Evolutionary conservation across 2,329 filamentous ascomycete genomes (phyloP), one percentile per base, ranked within the genome.

Genomic region (Fusarium anthophilum): DNA sequence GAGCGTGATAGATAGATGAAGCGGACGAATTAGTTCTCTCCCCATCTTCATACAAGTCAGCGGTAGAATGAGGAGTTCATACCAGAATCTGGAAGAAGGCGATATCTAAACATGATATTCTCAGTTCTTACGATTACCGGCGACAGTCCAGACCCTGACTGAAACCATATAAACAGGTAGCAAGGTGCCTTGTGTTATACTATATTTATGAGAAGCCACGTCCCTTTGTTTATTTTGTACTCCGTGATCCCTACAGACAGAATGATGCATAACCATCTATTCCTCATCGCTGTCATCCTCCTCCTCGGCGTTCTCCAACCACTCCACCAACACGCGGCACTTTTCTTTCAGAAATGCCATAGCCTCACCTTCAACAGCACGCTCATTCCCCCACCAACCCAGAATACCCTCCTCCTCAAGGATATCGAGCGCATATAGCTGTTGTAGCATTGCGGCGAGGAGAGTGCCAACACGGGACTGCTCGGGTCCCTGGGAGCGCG

Each of bases 321-420:
- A 94, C 78, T 97, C 94, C 50, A 98, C 91, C 81, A 98, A 90
- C 59, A 91, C 90, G 78, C 90, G 87, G 66, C 93, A 94, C 84
- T 93, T 93, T 69, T 89, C 89, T 80, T 92, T 91, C 22, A 98
- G 90, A 56, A 84, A 88, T 67, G 83, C 83, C 91, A 98, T 90
- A 60, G 89, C 89, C 63, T 93, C 92, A 20, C 87, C 91, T 63
- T 91, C 91, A 30, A 84, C 88, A 11, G 92, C 92, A 78, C 91
- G 82, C 54, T 88, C 87, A 81, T 97, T 92, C 26, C 87, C 89
- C 95, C 95, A 98, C 96, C 96, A 99, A 54, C 89, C 88, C 77
- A 96, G 84, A 75, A 98, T 93, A 0, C 93, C 95, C 47, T 98
- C 95, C 79, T 98, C 94, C 80, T 98, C 94, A 4, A 98, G 84